phyloP scores from a whole-genome alignment of 441 rosid species.

The Pelargonium fulgidum region DNA sequence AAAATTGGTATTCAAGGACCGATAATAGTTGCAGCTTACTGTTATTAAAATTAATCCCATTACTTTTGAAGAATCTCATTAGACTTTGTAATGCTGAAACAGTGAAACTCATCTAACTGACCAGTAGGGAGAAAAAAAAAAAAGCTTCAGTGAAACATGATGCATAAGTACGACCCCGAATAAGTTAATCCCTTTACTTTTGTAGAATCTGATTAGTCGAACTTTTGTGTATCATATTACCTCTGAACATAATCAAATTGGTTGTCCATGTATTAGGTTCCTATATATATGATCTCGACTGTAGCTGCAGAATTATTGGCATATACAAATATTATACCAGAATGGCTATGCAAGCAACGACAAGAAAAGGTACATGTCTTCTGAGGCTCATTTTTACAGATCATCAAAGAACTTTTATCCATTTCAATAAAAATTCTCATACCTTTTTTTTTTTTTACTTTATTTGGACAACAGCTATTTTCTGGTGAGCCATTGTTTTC shows the following conservation, averaged over 20 bases:
- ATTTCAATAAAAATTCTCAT: too few relatives aligned
- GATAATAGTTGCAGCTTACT: not conserved
- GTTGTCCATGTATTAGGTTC: conserved; percentile 44
- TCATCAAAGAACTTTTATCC: conserved; percentile 6
- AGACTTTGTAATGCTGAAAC: too few relatives aligned
- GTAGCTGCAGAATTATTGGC: conserved; percentile 73
- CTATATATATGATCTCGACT: conserved; percentile 64
- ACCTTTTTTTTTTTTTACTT: conserved; percentile 18
- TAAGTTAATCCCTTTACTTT: not conserved
- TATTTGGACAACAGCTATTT: conserved; percentile 48
- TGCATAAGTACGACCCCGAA: not conserved
- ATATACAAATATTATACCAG: conserved; percentile 61
- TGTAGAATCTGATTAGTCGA: not conserved
- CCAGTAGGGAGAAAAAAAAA: not conserved
- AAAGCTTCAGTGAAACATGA: not conserved
- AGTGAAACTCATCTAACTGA: not conserved
- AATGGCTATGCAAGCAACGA: conserved; percentile 74
- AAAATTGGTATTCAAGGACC: not conserved
- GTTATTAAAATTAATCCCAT: not conserved
- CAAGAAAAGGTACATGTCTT: conserved; percentile 58
- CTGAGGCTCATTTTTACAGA: conserved; percentile 1
- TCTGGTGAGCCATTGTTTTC: conserved; percentile 71
- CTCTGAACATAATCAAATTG: conserved; percentile 12
- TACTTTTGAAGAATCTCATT: too few relatives aligned
- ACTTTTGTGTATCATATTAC: not conserved